Conservation (phyloP, 345 rosid species). For the Boechera retrofracta region DNA sequence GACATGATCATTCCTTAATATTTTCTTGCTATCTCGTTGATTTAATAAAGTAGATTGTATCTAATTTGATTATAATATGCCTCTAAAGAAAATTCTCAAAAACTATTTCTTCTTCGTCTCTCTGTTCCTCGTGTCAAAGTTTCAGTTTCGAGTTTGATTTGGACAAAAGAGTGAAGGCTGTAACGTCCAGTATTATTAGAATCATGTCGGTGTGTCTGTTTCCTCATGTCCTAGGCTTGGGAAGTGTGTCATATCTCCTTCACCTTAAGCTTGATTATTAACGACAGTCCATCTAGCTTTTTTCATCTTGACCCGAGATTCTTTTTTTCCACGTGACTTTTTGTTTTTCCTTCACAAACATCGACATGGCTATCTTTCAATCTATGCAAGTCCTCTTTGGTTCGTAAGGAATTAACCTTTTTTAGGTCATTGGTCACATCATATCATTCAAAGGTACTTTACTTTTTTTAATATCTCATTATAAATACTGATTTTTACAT, state of each 20-base stretch:
- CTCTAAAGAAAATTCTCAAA: background rate
- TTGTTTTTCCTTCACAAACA: background rate
- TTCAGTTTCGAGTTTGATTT: background rate
- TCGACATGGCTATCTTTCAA: background rate
- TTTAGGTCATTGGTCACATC: background rate
- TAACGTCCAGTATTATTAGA: background rate
- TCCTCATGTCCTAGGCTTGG: background rate
- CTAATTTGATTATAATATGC: background rate
- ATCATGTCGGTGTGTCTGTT: constrained; percentile 20
- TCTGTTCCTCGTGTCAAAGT: background rate
- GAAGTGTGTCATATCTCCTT: background rate
- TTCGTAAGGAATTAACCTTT: background rate
- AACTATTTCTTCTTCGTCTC: background rate
- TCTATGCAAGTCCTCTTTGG: background rate
- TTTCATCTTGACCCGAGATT: background rate
- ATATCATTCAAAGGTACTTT: background rate
- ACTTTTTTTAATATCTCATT: background rate
- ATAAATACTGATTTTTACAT: background rate
- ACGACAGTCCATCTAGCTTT: background rate
- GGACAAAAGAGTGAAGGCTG: constrained; percentile 17
- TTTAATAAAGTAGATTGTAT: background rate
- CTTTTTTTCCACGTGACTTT: background rate
- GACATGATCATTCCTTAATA: too few species aligned
- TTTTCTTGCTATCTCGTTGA: too few species aligned
- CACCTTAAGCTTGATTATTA: constrained; percentile 3